phyloP scores from a whole-genome alignment of 164 flowering plant genomes.

The Piper longum region DNA sequence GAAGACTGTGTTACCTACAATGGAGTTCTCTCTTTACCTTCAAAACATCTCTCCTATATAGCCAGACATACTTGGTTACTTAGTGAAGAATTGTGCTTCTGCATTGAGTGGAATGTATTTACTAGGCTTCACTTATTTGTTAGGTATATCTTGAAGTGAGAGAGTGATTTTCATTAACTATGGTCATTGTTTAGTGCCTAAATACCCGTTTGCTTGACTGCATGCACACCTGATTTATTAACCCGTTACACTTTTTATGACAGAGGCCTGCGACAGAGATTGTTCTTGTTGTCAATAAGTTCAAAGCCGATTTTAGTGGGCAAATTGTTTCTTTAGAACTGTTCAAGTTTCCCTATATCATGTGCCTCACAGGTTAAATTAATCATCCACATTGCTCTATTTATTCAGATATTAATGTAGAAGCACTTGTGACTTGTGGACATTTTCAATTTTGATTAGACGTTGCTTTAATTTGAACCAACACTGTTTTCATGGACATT shows the following conservation, averaged over 20 bases:
- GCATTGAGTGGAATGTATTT: not conserved
- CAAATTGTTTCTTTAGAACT: conserved; percentile 73
- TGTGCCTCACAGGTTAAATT: conserved; percentile 83
- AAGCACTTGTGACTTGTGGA: too few species aligned
- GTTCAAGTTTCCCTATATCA: conserved; percentile 94
- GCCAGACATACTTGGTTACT: not conserved
- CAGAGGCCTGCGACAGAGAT: conserved; percentile 84
- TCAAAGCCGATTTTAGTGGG: conserved; percentile 93
- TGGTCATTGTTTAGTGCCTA: too few species aligned
- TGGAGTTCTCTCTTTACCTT: too few species aligned
- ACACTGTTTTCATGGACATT: not conserved
- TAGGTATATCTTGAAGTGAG: not conserved
- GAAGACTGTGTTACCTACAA: too few species aligned
- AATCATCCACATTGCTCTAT: not conserved
- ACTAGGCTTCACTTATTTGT: not conserved
- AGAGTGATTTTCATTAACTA: not conserved
- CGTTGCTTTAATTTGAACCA: too few species aligned
- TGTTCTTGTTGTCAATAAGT: conserved; percentile 79
- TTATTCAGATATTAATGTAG: not conserved
- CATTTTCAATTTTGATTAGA: not conserved
- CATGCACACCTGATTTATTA: not conserved
- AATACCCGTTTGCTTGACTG: not conserved
- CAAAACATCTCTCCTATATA: too few species aligned
- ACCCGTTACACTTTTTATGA: not conserved
- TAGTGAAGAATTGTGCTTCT: not conserved